Percentiles rank a stretch among this genome's conserved stretches.
Conservation (phyloP, 805 yeast species). For the Tetrapisispora pingtungensis region DNA sequence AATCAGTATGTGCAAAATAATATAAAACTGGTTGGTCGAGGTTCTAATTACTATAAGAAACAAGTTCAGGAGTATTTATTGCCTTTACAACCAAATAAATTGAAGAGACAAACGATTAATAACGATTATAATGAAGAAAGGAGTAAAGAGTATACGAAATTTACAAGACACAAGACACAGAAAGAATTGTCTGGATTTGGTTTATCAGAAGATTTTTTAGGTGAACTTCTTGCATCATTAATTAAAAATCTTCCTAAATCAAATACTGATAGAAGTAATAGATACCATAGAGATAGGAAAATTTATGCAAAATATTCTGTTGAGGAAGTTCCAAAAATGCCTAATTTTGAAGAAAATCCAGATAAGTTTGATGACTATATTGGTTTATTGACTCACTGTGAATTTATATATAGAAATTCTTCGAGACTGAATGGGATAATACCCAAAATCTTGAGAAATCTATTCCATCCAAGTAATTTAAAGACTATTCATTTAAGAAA, state of each 20-base stretch:
- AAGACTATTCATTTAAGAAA: slow-evolving; percentile 26
- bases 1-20: neutral
- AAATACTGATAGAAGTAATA: neutral
- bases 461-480: slow-evolving; percentile 33
- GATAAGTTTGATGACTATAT: slow-evolving; percentile 27
- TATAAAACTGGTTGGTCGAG: slow-evolving; percentile 19
- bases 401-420: slow-evolving; percentile 29
- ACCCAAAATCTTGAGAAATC: slow-evolving; percentile 30
- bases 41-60: slow-evolving; percentile 24
- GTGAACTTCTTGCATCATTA: slow-evolving; percentile 10
- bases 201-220: slow-evolving; percentile 11
- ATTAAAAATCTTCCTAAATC: slow-evolving; percentile 7
- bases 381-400: slow-evolving; percentile 31
- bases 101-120: slow-evolving; percentile 19
- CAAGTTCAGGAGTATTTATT: slow-evolving; percentile 22
- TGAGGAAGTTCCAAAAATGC: slow-evolving; percentile 30
- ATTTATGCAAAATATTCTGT: slow-evolving; percentile 4
- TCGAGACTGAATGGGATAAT: slow-evolving; percentile 32
- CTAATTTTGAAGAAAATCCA: slow-evolving; percentile 24
- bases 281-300: neutral
- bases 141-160: slow-evolving; percentile 6
- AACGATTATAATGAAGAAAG: slow-evolving; percentile 14
- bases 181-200: slow-evolving; percentile 7
- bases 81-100: slow-evolving; percentile 18
- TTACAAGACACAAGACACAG: slow-evolving; percentile 5